Evolutionary conservation across 768 basidiomycete species (phyloP), one percentile per base, ranked within the genome.

Genomic region (Auricularia auricula-judae): DNA sequence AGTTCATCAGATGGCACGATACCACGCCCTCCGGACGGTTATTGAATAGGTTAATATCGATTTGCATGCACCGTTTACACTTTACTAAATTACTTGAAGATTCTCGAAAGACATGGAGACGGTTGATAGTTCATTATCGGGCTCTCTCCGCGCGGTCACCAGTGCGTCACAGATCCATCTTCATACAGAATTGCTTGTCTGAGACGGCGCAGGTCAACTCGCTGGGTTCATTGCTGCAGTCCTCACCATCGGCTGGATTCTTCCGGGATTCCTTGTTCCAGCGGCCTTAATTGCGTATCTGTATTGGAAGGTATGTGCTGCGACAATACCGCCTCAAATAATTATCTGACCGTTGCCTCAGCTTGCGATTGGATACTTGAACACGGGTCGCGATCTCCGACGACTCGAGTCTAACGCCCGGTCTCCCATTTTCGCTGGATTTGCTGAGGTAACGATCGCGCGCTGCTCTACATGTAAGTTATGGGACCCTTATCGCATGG

Each of bases 391-490:
- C 56, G 92, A 94, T 70, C 76, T 96, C 21, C 82, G 92, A 65
- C 82, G 94, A 21, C 91, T 97, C 86, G 94, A 96, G 72, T 91
- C 91, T 1, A 95, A 91, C 69, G 84, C 88, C 1, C 81, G 91
- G 12, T 90, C 88, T 0, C 89, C 92, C 0, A 91, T 92, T 66
- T 91, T 88, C 74, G 87, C 88, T 5, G 88, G 87, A 64, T 93
- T 92, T 67, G 84, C 84, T 12, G 91, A 93, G 70, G 74, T 94
- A 42, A 42, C 12, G 39, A 14, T 14, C 39, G 7, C 39, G 12
- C 8, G 39, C 39, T 14, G 39, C 39, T 39, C 63, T 53, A 59
- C n/a, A 42, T 51, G 44, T 23, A 65, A 64, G 63, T 72, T 71
- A 61, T 71, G 71, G 1, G 75, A 74, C 64, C 65, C 65, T n/a